phyloP scores from a whole-genome alignment of 257 asterid genomes.

The Linaria vulgaris region DNA sequence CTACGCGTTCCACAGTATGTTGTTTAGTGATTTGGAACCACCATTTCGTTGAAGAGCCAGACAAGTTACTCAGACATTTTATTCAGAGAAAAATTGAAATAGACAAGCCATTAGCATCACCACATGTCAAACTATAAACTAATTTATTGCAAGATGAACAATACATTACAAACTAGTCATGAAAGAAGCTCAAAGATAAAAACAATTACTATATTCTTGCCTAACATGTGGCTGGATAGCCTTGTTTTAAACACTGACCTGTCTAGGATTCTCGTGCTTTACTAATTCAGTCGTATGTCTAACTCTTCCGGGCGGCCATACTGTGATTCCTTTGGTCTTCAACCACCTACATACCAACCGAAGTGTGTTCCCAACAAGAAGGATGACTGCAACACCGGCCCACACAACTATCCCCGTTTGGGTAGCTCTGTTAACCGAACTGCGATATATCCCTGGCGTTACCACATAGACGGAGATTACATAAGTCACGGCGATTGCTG shows the following conservation, averaged over 20 bases:
- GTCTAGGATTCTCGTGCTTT: neutral
- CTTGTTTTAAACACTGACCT: slow-evolving; percentile 16
- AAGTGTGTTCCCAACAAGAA: slow-evolving; percentile 44
- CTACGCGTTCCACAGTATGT: no score
- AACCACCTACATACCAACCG: slow-evolving; percentile 39
- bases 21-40: no score
- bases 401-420: slow-evolving; percentile 30
- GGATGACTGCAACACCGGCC: slow-evolving; percentile 41
- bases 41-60: no score
- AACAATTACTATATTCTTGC: no score
- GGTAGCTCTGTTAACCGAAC: slow-evolving; percentile 17
- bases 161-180: no score
- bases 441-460: slow-evolving; percentile 39
- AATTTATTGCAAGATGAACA: no score
- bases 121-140: no score
- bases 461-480: slow-evolving; percentile 33
- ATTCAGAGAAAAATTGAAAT: no score
- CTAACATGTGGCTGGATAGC: no score
- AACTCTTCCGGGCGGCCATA: slow-evolving; percentile 20
- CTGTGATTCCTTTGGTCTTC: slow-evolving; percentile 22
- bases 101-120: no score
- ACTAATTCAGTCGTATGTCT: slow-evolving; percentile 10
- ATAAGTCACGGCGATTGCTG: slow-evolving; percentile 41
- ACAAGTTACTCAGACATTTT: no score
- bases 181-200: no score